Evolutionary conservation across 176 grass and related monocot genomes (phyloP), one percentile per base, ranked within the genome.

Genomic region (Calamus simplicifolius): DNA sequence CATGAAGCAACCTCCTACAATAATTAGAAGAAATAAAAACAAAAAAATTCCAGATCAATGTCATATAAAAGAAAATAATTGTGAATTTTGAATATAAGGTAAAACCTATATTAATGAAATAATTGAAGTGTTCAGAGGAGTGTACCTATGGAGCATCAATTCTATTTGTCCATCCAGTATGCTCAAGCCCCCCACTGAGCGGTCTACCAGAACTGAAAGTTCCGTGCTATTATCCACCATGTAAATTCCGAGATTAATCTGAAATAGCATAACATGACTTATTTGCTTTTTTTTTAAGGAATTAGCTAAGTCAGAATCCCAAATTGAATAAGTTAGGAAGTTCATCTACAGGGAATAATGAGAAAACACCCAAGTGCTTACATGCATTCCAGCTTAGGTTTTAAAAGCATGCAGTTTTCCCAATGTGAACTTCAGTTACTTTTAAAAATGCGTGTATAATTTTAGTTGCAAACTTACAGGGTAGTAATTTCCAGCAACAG

Each of bases 191-290:
- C 86, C 91, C 68, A 90, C 58, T 56, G 91, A 90, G 50, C 91
- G 82, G 52, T 96, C 91, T 62, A 96, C 86, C 26, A 96, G 51
- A 54, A 96, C 25, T 19, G 86, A 96, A 7, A 96, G 61, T 73
- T 96, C 86, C 61, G 76, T 90, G 80, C 6, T 87, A 54, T 82
- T 73, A 85, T 96, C 91, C 79, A 85, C 73, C 17, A 96, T 75
- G 77, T 96, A 96, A 69, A 90, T 87, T 56, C 91, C 91, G 69
- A 96, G 79, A 80, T 96, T 96, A 63, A 96, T 66, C 86, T 90
- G 71, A 81, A 70, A 85, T 73, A 17, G 48, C 18, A 67, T 16
- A 16, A 27, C 19, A 31, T 3, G 12, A 25, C 28, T 29, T 52
- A 6, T 21, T 27, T 50, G 10, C 5, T n/a, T 2, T 30, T 25